Evolutionary conservation across 2,329 filamentous ascomycete species (phyloP), one percentile per base, ranked within the genome.

Genomic region (Parastagonospora nodorum): DNA sequence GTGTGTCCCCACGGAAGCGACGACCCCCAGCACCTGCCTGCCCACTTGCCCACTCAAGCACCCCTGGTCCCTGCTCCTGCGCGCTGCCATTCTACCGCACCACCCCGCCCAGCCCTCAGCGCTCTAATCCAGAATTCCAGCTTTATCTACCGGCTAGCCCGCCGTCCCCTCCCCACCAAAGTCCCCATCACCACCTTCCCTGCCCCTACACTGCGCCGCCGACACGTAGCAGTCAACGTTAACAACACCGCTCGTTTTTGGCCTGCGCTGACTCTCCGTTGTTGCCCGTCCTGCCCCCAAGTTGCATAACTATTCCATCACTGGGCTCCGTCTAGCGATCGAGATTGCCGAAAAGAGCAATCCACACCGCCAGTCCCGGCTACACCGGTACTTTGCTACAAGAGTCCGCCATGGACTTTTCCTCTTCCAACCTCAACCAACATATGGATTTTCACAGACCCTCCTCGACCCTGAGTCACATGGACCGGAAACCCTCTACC

Each of bases 371-470:
- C 66, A 68, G 66, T 73, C 65, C 61, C 60, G 50, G 49, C 65
- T 63, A 74, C 72, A 72, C 71, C 68, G 71, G 65, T 72, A 71
- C 67, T 72, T 71, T 61, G 54, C 65, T 71, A 72, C 71, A 74
- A 74, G 67, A 70, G 59, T 54, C 68, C 63, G 55, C 59, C 67
- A 74, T 75, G 71, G 67, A 69, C 62, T 72, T 69, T 58, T 57
- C 64, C 38, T 60, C 50, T 53, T 33, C 54, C 42, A 60, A 38
- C 60, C 45, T 51, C 61, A 46, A 55, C 50, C 48, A 60, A 28
- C 66, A 67, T 63, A 73, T 73, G 69, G 69, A 74, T 53, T 75
- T 70, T 48, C 67, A 72, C 63, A 58, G 68, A 15, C 73, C 72
- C 28, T 67, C 69, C 46, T 73, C 72, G 45, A 68, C 70, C 48